Percentiles rank a stretch among this genome's conserved stretches.
Conservation (phyloP, 345 rosid genomes). For the Populus ilicifolia region DNA sequence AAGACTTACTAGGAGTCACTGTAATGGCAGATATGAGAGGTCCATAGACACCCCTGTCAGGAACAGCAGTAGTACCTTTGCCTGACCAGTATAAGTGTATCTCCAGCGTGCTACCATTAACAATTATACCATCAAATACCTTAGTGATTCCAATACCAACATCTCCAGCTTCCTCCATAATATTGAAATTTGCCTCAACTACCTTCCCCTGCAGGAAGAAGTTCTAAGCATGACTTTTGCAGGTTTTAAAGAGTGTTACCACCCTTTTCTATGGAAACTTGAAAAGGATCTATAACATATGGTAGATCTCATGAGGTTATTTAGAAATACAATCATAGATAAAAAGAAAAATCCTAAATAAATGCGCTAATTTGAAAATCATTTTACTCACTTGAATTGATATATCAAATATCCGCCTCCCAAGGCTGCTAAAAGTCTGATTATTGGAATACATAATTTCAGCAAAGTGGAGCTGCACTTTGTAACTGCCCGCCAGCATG, state of each 20-base stretch:
- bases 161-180: conserved; percentile 69
- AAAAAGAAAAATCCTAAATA: background rate
- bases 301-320: background rate
- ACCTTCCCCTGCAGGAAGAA: conserved; percentile 47
- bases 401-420: conserved; percentile 68
- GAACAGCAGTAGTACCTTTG: conserved; percentile 70
- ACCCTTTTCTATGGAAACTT: background rate
- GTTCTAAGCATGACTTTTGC: background rate
- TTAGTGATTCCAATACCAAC: conserved; percentile 38
- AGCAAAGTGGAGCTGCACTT: conserved; percentile 73
- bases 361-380: background rate
- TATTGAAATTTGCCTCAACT: conserved; percentile 55
- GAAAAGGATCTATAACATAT: background rate
- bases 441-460: conserved; percentile 69
- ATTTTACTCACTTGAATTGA: conserved; percentile 61
- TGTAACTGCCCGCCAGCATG: conserved; percentile 53
- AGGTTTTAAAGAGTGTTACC: background rate
- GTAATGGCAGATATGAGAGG: conserved; percentile 84
- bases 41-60: conserved; percentile 65
- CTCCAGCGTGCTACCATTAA: conserved; percentile 67
- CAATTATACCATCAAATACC: conserved; percentile 32
- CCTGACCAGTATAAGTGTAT: conserved; percentile 76
- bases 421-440: conserved; percentile 52
- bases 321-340: background rate
- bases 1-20: conserved; percentile 66